Conservation (phyloP, 2,329 filamentous ascomycete genomes). For the Talaromyces sp. region DNA sequence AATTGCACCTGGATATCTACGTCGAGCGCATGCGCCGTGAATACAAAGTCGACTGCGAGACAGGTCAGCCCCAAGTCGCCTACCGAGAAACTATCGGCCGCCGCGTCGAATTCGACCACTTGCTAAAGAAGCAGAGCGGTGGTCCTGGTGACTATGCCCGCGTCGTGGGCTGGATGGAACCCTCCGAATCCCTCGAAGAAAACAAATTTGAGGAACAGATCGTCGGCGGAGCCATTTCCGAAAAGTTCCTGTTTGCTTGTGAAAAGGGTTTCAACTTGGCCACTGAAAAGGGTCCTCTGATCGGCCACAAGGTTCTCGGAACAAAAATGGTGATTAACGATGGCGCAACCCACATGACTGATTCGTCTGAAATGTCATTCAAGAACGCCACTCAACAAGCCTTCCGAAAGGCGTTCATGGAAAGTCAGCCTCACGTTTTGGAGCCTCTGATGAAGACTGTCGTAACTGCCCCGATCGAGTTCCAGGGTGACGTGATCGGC, state of each 20-base stretch:
- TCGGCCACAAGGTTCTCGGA: constrained; percentile 90
- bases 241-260: constrained; percentile 93
- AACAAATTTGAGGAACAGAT: constrained; percentile 87
- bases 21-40: constrained; percentile 94
- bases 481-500: constrained; percentile 93
- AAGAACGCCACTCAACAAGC: constrained; percentile 92
- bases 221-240: constrained; percentile 82
- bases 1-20: constrained; percentile 95
- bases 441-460: constrained; percentile 98
- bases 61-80: constrained; percentile 93
- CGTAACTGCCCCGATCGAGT: constrained; percentile 92
- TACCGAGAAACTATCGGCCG: constrained; percentile 91
- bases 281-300: constrained; percentile 80
- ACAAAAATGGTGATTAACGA: constrained; percentile 90
- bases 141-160: constrained; percentile 94
- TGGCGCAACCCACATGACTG: constrained; percentile 93
- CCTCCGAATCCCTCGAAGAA: constrained; percentile 66
- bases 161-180: constrained; percentile 88
- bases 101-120: constrained; percentile 81
- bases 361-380: constrained; percentile 96
- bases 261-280: constrained; percentile 87
- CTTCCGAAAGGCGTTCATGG: constrained; percentile 87
- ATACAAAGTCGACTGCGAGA: constrained; percentile 92
- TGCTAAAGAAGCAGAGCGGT: constrained; percentile 92
- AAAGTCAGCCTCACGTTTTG: constrained; percentile 76